Evolutionary conservation across 345 rosid genomes (phyloP).

Genomic region (Brassica napus): DNA sequence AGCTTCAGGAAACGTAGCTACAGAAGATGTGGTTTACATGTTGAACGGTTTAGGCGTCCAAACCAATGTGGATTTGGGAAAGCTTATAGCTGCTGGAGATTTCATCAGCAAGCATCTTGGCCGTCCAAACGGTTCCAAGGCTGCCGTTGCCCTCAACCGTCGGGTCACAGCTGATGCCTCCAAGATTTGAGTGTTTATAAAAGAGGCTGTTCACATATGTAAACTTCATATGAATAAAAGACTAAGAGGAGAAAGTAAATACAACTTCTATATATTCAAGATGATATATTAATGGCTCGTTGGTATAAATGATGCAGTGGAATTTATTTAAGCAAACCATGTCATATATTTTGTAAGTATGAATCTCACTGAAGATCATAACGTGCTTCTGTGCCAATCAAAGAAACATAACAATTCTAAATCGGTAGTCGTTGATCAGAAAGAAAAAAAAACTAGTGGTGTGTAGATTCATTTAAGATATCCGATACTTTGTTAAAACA

Average conservation of each 20-base stretch:
- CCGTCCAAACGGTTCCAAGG: slow-evolving; percentile 60
- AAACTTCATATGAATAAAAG: slow-evolving; percentile 9
- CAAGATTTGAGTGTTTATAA: slow-evolving; percentile 51
- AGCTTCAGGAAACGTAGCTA: slow-evolving; percentile 78
- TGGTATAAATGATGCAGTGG: neutral
- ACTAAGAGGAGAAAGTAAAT: neutral
- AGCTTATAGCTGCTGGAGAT: slow-evolving; percentile 67
- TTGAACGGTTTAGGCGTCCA: slow-evolving; percentile 66
- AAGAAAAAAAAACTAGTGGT: neutral
- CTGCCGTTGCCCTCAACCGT: slow-evolving; percentile 57
- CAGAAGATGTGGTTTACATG: slow-evolving; percentile 84
- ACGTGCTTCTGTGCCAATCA: neutral
- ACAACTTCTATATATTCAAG: neutral
- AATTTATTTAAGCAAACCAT: neutral
- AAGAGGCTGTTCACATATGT: slow-evolving; percentile 5
- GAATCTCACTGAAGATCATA: neutral
- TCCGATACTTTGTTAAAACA: too few relatives aligned
- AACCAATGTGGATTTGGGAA: slow-evolving; percentile 62
- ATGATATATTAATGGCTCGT: slow-evolving; percentile 20
- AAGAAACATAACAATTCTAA: neutral
- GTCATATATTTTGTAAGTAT: neutral
- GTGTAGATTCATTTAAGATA: neutral
- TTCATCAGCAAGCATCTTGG: slow-evolving; percentile 68
- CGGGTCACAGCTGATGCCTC: slow-evolving; percentile 64
- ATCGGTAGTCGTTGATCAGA: neutral